Conservation (phyloP, 1,139 yeast genomes). For the Casaregolazyma suthepensis region DNA sequence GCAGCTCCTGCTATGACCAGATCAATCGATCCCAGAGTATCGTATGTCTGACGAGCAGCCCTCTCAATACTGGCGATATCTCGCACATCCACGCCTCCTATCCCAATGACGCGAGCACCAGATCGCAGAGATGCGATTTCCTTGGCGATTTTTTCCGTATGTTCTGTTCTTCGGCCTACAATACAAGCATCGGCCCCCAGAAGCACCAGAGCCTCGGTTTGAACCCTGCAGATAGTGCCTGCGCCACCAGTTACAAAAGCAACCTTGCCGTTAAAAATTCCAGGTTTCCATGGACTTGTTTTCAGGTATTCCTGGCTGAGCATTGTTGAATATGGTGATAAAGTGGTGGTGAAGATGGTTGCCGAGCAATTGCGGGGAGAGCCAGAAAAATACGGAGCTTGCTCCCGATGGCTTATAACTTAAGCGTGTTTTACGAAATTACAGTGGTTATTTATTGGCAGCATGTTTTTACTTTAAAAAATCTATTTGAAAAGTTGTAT, state of each 20-base stretch:
- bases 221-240: conserved; percentile 85
- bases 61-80: conserved; percentile 47
- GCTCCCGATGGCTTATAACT: too few relatives aligned
- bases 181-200: conserved; percentile 86
- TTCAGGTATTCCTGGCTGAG: conserved; percentile 20
- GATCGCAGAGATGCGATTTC: conserved; percentile 53
- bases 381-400: not conserved
- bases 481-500: too few relatives aligned
- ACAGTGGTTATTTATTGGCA: too few relatives aligned
- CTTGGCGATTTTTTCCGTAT: conserved; percentile 60
- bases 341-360: not conserved
- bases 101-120: conserved; percentile 60
- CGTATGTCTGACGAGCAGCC: conserved; percentile 63
- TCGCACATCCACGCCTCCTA: conserved; percentile 73
- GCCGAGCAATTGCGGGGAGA: not conserved
- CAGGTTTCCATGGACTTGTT: conserved; percentile 44
- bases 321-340: not conserved
- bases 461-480: too few relatives aligned
- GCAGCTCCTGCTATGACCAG: conserved; percentile 93
- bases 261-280: conserved; percentile 71
- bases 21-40: conserved; percentile 66
- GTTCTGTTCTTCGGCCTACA: conserved; percentile 64
- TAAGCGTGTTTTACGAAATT: too few relatives aligned
- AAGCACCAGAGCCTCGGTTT: conserved; percentile 71
- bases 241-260: conserved; percentile 94